Evolutionary conservation across 179 eudicot genomes (phyloP).

Genomic region (Beta lomatogona): DNA sequence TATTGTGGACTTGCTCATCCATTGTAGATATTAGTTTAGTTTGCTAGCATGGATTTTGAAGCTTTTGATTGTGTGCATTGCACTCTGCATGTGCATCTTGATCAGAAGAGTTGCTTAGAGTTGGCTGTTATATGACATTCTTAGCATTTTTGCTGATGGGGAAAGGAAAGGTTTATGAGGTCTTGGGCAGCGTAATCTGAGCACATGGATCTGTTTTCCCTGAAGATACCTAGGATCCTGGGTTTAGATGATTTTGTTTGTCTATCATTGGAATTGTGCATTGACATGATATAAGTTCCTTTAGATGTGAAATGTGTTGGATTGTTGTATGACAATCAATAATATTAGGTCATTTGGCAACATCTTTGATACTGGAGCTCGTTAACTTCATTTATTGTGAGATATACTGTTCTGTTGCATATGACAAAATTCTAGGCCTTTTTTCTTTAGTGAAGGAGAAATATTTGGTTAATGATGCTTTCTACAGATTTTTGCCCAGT

Average conservation of each 20-base stretch:
- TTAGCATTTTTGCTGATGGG: neutral
- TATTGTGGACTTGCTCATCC: neutral
- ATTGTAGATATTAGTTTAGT: neutral
- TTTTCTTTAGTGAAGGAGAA: neutral
- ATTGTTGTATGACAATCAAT: neutral
- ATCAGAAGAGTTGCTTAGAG: neutral
- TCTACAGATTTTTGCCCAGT: neutral
- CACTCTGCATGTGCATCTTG: neutral
- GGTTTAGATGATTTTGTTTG: neutral
- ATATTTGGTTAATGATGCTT: neutral
- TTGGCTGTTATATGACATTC: too few species aligned
- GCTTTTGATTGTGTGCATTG: slow-evolving; percentile 2
- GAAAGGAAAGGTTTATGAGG: neutral
- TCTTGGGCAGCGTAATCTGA: neutral
- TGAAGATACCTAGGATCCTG: too few species aligned
- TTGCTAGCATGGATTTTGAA: neutral
- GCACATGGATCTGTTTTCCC: neutral
- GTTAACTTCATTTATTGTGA: neutral
- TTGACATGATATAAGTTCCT: neutral
- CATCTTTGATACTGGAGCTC: neutral
- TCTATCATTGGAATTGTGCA: neutral
- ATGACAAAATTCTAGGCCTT: neutral
- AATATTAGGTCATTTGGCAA: neutral
- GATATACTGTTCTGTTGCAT: neutral
- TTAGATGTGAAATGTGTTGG: neutral